Percentiles rank a stretch among this genome's conserved stretches.
Conservation (phyloP, 495 filamentous ascomycete genomes). For the Penicillium daleae region DNA sequence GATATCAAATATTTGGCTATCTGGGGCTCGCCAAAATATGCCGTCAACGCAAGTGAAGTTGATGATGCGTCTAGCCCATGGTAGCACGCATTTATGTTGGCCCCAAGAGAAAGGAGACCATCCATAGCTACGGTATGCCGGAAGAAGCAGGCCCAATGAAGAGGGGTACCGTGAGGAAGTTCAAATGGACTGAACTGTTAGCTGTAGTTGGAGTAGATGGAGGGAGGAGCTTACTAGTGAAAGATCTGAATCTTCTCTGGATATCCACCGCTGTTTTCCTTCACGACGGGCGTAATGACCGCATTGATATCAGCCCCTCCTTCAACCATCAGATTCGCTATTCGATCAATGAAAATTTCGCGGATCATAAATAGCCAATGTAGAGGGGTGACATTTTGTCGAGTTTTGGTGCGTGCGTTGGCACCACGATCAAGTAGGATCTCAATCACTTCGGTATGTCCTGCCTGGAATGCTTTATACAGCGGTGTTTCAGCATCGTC, state of each 20-base stretch:
- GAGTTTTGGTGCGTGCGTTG: slow-evolving; percentile 19
- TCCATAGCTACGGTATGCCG: slow-evolving; percentile 22
- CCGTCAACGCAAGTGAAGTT: slow-evolving; percentile 23
- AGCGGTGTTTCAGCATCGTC: slow-evolving; percentile 32
- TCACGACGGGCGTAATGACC: slow-evolving; percentile 20
- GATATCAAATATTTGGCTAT: slow-evolving; percentile 19
- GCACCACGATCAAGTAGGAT: slow-evolving; percentile 27
- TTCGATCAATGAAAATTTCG: not conserved
- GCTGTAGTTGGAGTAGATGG: not conserved
- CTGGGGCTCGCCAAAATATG: slow-evolving; percentile 22
- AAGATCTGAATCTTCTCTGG: slow-evolving; percentile 26
- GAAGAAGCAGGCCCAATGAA: slow-evolving; percentile 36
- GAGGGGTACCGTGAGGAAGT: slow-evolving; percentile 33
- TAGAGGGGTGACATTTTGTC: slow-evolving; percentile 22
- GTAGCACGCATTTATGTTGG: slow-evolving; percentile 14
- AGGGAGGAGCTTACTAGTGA: slow-evolving; percentile 20
- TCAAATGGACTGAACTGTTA: slow-evolving; percentile 30
- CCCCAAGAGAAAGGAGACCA: slow-evolving; percentile 24
- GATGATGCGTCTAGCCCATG: slow-evolving; percentile 18
- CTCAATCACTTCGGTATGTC: slow-evolving; percentile 24
- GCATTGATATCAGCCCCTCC: slow-evolving; percentile 22
- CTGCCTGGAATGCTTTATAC: slow-evolving; percentile 37
- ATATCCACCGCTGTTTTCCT: slow-evolving; percentile 21
- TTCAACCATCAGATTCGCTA: slow-evolving; percentile 17
- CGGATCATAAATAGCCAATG: slow-evolving; percentile 24